A percentile compares a stretch with the other conserved stretches of the same genome.
Conservation (phyloP, 257 asterid genomes). For the Solanum ahanhuiri region DNA sequence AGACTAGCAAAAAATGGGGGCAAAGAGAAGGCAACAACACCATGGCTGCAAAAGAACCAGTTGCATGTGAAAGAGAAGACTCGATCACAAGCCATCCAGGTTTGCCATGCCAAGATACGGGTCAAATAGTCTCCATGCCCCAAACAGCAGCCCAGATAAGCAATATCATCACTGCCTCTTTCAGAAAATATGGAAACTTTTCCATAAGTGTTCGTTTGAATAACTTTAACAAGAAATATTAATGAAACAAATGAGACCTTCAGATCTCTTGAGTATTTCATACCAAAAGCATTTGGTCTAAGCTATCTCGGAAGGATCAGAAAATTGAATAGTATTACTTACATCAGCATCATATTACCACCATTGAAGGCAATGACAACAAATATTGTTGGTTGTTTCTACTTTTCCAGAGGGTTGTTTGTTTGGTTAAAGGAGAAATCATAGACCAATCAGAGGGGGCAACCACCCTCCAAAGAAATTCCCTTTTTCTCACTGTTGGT, state of each 20-base stretch:
- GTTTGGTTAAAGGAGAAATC: background rate
- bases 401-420: background rate
- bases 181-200: background rate
- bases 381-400: background rate
- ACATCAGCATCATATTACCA: background rate
- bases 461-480: background rate
- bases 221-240: background rate
- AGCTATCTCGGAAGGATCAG: background rate
- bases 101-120: slow-evolving; percentile 26
- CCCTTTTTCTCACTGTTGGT: background rate
- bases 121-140: background rate
- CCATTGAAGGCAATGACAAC: background rate
- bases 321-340: background rate
- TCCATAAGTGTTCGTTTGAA: background rate
- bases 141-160: background rate
- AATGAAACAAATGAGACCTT: background rate
- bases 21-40: background rate
- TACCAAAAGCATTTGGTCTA: background rate
- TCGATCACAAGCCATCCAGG: slow-evolving; percentile 2
- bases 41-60: slow-evolving; percentile 1
- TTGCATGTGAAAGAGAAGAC: background rate
- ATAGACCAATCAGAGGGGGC: background rate
- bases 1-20: background rate
- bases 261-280: background rate
- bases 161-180: background rate